Conservation (phyloP, 1,284 basidiomycete genomes). For the Marasmius fiardii region DNA sequence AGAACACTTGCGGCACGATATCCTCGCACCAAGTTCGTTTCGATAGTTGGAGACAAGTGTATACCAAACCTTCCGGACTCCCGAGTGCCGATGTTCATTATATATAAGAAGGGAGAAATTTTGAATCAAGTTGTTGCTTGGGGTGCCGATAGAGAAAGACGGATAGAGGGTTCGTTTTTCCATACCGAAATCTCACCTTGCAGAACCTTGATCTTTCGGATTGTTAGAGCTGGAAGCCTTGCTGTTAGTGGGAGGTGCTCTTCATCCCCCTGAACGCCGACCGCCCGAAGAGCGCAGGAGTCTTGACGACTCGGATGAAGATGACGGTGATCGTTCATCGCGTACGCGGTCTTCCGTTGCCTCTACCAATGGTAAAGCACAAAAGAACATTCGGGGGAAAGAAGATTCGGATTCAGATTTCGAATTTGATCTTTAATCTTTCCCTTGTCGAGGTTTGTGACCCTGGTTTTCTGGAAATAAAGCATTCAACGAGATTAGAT, state of each 20-base stretch:
- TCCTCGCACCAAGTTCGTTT: constrained; percentile 93
- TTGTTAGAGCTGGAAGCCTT: constrained; percentile 66
- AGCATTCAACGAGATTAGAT: background rate
- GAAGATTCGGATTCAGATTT: constrained; percentile 69
- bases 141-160: constrained; percentile 76
- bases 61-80: constrained; percentile 94
- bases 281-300: constrained; percentile 27
- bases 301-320: constrained; percentile 41
- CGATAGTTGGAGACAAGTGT: constrained; percentile 93
- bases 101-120: constrained; percentile 91
- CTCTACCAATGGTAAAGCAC: constrained; percentile 47
- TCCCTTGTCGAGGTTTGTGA: background rate
- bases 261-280: constrained; percentile 47
- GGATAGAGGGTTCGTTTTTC: constrained; percentile 71
- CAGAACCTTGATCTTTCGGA: constrained; percentile 6
- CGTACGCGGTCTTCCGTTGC: constrained; percentile 53
- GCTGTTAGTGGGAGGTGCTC: constrained; percentile 56
- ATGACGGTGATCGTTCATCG: constrained; percentile 42
- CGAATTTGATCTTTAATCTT: constrained; percentile 59
- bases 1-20: constrained; percentile 75
- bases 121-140: constrained; percentile 82
- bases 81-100: constrained; percentile 88
- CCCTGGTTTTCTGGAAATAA: background rate
- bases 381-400: constrained; percentile 55
- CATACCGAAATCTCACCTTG: constrained; percentile 3